Evolutionary conservation across 225 moss, liverwort and hornwort genomes (phyloP), one percentile per base, ranked within the genome.

Genomic region (Thuidium tamariscinum): DNA sequence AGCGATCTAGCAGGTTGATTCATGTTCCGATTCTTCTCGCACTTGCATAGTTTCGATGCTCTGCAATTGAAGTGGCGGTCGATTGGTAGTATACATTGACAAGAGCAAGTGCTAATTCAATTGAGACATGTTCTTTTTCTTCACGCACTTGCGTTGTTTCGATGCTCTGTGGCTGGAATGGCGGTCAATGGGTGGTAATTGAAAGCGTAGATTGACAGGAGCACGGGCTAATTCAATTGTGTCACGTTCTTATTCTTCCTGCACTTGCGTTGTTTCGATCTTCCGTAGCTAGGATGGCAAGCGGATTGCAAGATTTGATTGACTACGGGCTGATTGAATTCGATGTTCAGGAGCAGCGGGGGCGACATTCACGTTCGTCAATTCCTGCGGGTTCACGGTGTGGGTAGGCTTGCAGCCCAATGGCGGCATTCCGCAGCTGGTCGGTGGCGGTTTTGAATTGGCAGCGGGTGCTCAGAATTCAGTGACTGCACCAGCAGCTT

Each of bases 331-430:
- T 9, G 21, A 85, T 66, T 67, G 67, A 60, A 62, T 60, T 86
- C 51, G 51, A 15, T 77, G 86, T 74, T 39, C 81, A 88, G 88
- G 72, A 77, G 90, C 89, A 11, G 25, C 66, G 32, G 93, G 89
- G 64, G 87, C 85, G 63, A 91, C 79, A 5, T 93, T 93, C 87
- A 92, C 79, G 29, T 89, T 93, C 56, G 76, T 74, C 57, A 94
- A 93, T 57, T 57, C 67, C 39, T 94, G 94, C 86, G 39, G n/a
- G 55, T 94, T 83, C 78, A 82, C 80, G 29, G 90, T 94, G 52
- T 94, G 94, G 94, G 92, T 90, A 56, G 93, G 93, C 78, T 48
- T 88, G 72, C 94, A 93, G 74, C 76, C 93, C 4, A 94, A 94
- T 81, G 93, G 91, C 26, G 93, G 93, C 61, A 64, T 88, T 69